phyloP scores from a whole-genome alignment of 2,329 filamentous ascomycete genomes.

The Aureobasidium sp. region DNA sequence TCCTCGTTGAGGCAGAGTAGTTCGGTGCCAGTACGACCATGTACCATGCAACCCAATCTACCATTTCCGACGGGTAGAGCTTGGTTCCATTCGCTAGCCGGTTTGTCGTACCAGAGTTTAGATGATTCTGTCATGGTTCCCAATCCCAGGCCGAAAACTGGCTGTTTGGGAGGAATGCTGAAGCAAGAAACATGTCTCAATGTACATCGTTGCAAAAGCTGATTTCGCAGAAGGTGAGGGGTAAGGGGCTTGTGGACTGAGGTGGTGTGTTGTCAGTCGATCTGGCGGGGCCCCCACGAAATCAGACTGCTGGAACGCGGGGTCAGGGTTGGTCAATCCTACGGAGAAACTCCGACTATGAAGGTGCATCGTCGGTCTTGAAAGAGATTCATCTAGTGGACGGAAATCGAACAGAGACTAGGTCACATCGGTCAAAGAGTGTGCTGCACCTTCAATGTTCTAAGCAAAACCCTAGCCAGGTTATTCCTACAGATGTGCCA shows the following conservation, averaged over 20 bases:
- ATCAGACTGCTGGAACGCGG: neutral
- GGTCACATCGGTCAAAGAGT: neutral
- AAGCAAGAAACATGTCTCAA: neutral
- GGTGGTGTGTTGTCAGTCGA: neutral
- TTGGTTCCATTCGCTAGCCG: constrained; percentile 27
- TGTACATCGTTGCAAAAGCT: neutral
- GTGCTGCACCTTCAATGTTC: neutral
- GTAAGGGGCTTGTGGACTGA: neutral
- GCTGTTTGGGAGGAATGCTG: neutral
- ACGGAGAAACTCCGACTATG: neutral
- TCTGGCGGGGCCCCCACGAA: neutral
- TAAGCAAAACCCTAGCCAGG: neutral
- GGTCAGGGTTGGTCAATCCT: neutral
- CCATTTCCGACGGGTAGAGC: constrained; percentile 44
- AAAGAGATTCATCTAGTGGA: neutral
- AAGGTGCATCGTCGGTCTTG: neutral
- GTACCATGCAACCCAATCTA: constrained; percentile 38
- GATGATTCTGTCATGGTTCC: neutral
- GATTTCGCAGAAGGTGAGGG: neutral
- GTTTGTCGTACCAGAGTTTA: constrained; percentile 22
- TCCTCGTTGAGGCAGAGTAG: constrained; percentile 41
- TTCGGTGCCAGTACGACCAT: constrained; percentile 37
- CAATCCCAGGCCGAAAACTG: too few relatives aligned
- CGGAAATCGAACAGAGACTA: neutral
- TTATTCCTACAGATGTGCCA: neutral